Base-by-base conservation (phyloP, 192 early-diverging fungal species). In the Backusella sp. region DNA sequence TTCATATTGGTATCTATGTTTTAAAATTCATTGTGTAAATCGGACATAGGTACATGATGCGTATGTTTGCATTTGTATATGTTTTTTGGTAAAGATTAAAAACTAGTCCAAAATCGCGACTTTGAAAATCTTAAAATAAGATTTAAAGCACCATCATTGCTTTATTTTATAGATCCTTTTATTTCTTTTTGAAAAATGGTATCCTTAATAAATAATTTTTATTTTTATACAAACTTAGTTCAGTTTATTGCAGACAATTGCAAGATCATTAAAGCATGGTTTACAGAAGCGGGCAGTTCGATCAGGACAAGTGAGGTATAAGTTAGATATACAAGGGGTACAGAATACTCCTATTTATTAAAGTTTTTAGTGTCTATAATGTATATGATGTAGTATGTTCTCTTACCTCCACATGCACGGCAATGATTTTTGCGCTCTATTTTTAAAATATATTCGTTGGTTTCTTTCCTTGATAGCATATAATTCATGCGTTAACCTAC, bases 321-420 rank as follows among this genome's bases (percentile, higher is more conserved):
- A 17, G 26, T 21, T 72, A 3, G 69, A 70, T 21, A 78, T 66
- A 73, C 77, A 78, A 39, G 6, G 4, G 7, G 65, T 53, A 17
- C 77, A 78, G 36, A 65, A 78, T 19, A 73, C 49, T 19, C 71
- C 77, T 78, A 72, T 46, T 23, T 21, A 49, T 36, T 17, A 35
- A 28, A 71, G 14, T 28, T 2, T 21, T n/a, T 26, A 26, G 36
- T 1, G 11, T 26, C 21, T 34, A 42, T 26, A 70, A 30, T 52
- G 26, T 62, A 8, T 28, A 6, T 44, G 4, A n/a, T 35, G 17
- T 26, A 52, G 5, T 69, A 7, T 0, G 14, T 1, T 3, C 23
- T 70, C 41, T 79, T 79, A 79, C 87, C 88, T 71, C 87, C 87
- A 59, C 87, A 90, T 7, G 86, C 82, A 53, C 82, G 86, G 76